A percentile compares a stretch with the other conserved stretches of the same genome.
phyloP scores from a whole-genome alignment of 1,284 basidiomycete species.

The Tylopilus orsonianus region DNA sequence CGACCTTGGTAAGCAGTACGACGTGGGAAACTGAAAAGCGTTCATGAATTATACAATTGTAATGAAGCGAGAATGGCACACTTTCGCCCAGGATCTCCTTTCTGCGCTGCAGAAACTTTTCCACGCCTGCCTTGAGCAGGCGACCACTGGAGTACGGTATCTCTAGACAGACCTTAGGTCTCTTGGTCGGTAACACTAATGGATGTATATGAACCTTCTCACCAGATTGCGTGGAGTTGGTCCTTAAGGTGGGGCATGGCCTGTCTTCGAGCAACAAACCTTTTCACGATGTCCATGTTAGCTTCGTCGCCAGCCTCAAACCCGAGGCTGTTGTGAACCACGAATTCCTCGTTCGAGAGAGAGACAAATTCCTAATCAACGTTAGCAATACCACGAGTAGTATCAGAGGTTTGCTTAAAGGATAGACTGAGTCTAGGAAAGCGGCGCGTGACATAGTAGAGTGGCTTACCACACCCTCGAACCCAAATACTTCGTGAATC shows the following conservation, averaged over 20 bases:
- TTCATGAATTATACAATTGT: background rate
- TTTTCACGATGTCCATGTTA: constrained; percentile 7
- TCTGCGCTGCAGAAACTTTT: constrained; percentile 13
- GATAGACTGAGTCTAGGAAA: background rate
- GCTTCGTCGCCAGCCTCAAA: constrained; percentile 18
- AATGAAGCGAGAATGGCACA: background rate
- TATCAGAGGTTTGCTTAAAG: constrained; percentile 9
- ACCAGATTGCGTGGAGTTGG: constrained; percentile 20
- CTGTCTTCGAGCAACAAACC: constrained; percentile 10
- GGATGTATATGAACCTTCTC: background rate
- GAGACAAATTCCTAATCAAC: constrained; percentile 15
- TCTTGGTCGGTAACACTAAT: background rate
- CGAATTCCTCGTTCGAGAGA: constrained; percentile 9
- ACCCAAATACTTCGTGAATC: constrained; percentile 15
- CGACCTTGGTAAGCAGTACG: constrained; percentile 18
- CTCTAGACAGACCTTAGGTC: constrained; percentile 16
- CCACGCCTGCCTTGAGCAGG: constrained; percentile 14
- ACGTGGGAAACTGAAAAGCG: constrained; percentile 15
- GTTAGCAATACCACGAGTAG: constrained; percentile 1
- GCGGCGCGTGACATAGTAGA: background rate
- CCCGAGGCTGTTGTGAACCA: constrained; percentile 22
- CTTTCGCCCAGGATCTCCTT: constrained; percentile 14
- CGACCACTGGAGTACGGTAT: constrained; percentile 16
- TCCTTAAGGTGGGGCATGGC: constrained; percentile 5
- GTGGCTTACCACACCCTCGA: constrained; percentile 12